phyloP scores from a whole-genome alignment of 108 stramenopile genomes.

The Conticribra weissflogii region DNA sequence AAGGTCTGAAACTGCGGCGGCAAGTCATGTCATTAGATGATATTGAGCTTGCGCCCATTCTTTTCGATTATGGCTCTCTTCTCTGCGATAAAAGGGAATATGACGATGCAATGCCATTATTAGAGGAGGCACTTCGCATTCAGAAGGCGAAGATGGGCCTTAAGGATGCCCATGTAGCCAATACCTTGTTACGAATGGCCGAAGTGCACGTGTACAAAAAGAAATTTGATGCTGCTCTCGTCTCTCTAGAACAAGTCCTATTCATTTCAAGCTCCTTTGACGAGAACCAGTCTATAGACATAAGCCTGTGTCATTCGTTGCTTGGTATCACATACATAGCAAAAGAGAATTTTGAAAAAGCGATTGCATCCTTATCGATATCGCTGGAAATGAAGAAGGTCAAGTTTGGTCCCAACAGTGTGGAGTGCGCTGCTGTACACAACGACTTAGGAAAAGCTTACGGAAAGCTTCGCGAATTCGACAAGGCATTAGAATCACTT shows the following conservation, averaged over 20 bases:
- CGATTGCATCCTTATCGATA: slow-evolving; percentile 26
- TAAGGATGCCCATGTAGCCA: slow-evolving; percentile 32
- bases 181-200: slow-evolving; percentile 38
- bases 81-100: slow-evolving; percentile 26
- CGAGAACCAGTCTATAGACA: slow-evolving; percentile 23
- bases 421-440: slow-evolving; percentile 45
- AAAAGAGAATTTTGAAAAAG: slow-evolving; percentile 31
- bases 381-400: slow-evolving; percentile 23
- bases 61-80: slow-evolving; percentile 40
- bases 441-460: slow-evolving; percentile 47
- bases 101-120: slow-evolving; percentile 36
- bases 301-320: slow-evolving; percentile 31
- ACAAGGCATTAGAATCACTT: slow-evolving; percentile 53
- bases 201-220: slow-evolving; percentile 21
- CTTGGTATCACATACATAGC: slow-evolving; percentile 45
- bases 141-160: slow-evolving; percentile 39
- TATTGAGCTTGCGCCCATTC: slow-evolving; percentile 42
- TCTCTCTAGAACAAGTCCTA: slow-evolving; percentile 45
- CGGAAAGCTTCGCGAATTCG: slow-evolving; percentile 33
- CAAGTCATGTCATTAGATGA: slow-evolving; percentile 48
- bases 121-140: slow-evolving; percentile 43
- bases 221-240: slow-evolving; percentile 44
- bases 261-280: slow-evolving; percentile 30
- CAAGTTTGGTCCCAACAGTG: slow-evolving; percentile 34
- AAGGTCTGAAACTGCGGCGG: slow-evolving; percentile 39